A percentile compares a stretch with the other conserved stretches of the same genome.
These are phyloP conservation scores for Umbilicus rupestris DNA, from an alignment of 164 flowering plant genomes.

Conservation along the genomic window DNA sequence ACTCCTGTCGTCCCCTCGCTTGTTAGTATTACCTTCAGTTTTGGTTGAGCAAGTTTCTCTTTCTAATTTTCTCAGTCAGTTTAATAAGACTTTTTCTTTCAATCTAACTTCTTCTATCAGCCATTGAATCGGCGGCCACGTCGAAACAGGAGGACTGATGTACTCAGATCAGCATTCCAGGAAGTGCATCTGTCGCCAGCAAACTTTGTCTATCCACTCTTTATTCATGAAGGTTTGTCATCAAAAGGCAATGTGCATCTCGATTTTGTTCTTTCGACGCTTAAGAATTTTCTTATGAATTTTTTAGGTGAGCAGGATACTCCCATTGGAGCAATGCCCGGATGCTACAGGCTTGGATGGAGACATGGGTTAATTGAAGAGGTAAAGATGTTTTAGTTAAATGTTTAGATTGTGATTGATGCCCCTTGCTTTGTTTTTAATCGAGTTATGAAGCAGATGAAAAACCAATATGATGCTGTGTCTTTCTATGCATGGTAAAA, in stretches of 20 bases:
- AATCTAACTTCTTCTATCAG: constrained; percentile 14
- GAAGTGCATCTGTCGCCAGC: constrained; percentile 78
- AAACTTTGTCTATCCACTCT: constrained; percentile 86
- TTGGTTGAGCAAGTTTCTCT: too few relatives aligned
- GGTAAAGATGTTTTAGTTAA: constrained; percentile 29
- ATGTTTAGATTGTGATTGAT: not conserved
- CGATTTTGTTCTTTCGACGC: not conserved
- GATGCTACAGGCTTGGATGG: constrained; percentile 98
- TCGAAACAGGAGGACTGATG: constrained; percentile 74
- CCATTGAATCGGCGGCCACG: constrained; percentile 62
- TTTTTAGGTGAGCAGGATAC: constrained; percentile 85
- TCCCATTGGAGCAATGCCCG: constrained; percentile 99
- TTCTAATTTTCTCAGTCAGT: not conserved
- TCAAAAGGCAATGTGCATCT: not conserved
- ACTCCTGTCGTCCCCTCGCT: constrained; percentile 60
- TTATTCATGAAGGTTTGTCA: constrained; percentile 83
- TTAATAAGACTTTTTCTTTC: not conserved
- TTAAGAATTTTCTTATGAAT: constrained; percentile 9
- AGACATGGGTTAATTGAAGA: constrained; percentile 93
- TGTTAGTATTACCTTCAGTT: constrained; percentile 26
- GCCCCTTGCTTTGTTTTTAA: not conserved
- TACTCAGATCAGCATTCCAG: constrained; percentile 72
- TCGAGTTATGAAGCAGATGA: too few relatives aligned
- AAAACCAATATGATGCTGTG: too few relatives aligned
- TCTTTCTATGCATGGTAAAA: too few relatives aligned